These are phyloP conservation scores for Aspergillus aculeatinus DNA, from an alignment of 2,329 filamentous ascomycete genomes.

Conservation along the genomic window DNA sequence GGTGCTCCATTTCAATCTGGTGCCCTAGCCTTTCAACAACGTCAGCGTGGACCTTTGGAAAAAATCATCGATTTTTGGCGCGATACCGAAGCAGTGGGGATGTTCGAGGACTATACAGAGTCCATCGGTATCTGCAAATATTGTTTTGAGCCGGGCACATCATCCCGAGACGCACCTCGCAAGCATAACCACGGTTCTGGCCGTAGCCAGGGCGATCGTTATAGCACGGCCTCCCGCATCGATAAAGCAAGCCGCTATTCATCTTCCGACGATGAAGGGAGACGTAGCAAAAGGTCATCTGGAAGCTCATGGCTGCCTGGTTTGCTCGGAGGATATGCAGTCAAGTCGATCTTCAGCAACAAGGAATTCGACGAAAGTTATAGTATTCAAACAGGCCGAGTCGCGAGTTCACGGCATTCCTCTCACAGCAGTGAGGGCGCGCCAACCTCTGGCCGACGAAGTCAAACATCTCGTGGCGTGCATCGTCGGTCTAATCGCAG, in stretches of 20 bases:
- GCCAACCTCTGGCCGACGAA: slow-evolving; percentile 34
- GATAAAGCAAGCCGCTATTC: slow-evolving; percentile 61
- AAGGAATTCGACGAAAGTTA: slow-evolving; percentile 62
- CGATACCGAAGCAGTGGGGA: slow-evolving; percentile 62
- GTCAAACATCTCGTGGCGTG: slow-evolving; percentile 47
- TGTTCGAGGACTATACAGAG: slow-evolving; percentile 68
- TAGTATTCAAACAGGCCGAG: slow-evolving; percentile 56
- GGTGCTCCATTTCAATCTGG: slow-evolving; percentile 30
- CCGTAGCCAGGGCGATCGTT: slow-evolving; percentile 49
- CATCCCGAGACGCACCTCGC: slow-evolving; percentile 57
- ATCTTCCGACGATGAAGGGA: slow-evolving; percentile 52
- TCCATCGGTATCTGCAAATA: slow-evolving; percentile 65
- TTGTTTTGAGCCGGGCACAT: slow-evolving; percentile 62
- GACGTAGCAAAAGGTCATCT: slow-evolving; percentile 46
- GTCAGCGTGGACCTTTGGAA: slow-evolving; percentile 56
- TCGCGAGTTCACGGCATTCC: slow-evolving; percentile 24
- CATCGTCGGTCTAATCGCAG: slow-evolving; percentile 29
- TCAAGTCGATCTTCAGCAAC: slow-evolving; percentile 54
- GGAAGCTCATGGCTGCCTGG: slow-evolving; percentile 53
- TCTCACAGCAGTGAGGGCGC: slow-evolving; percentile 30
- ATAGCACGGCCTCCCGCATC: slow-evolving; percentile 48
- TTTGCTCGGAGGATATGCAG: slow-evolving; percentile 56
- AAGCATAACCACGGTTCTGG: slow-evolving; percentile 56
- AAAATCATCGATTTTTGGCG: slow-evolving; percentile 62
- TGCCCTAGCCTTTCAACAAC: slow-evolving; percentile 50